Evolutionary conservation across 108 stramenopile genomes (phyloP), one percentile per base, ranked within the genome.

Genomic region (Cyclostephanos invisitatus): DNA sequence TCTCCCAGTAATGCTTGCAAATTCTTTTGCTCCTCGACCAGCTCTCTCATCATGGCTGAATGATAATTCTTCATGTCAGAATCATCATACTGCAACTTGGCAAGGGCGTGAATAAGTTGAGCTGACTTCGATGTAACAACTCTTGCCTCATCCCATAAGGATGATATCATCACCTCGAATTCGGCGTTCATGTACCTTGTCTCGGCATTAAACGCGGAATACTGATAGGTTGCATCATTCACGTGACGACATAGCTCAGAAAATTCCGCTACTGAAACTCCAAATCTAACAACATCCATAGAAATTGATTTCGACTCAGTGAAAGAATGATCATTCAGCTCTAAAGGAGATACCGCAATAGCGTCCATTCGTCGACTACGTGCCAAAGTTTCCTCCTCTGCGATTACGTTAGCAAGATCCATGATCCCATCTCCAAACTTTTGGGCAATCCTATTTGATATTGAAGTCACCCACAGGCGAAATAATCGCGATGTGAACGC

Each of bases 351-450:
- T 9, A 78, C 56, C 8, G 73, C 48, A 29, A 75, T 18, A 24
- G 64, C 73, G 17, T 82, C 77, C 60, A 62, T 73, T 25, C 81
- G 72, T 38, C 67, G 65, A 47, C 68, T 64, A 11, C 81, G 61
- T 25, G 77, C 77, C 49, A 68, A 46, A 2, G 61, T 69, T 60
- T 74, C 81, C 17, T 82, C 81, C 63, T 79, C 67, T 24, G 78
- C 77, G 53, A 82, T 82, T 50, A 78, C 49, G 59, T 68, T 64
- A n/a, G 76, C 77, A 54, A 82, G 77, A 65, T 82, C 77, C 67
- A 82, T 62, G 55, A 79, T 62, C 12, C 77, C 81, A 55, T 69
- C 73, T 35, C 60, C 32, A 50, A 74, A 69, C 2, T 64, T 74
- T 21, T 64, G 68, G 8, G 80, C 49, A 48, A 81, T 81, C 50